phyloP scores from a whole-genome alignment of 2,329 filamentous ascomycete genomes.

The Trichoderma sp. region DNA sequence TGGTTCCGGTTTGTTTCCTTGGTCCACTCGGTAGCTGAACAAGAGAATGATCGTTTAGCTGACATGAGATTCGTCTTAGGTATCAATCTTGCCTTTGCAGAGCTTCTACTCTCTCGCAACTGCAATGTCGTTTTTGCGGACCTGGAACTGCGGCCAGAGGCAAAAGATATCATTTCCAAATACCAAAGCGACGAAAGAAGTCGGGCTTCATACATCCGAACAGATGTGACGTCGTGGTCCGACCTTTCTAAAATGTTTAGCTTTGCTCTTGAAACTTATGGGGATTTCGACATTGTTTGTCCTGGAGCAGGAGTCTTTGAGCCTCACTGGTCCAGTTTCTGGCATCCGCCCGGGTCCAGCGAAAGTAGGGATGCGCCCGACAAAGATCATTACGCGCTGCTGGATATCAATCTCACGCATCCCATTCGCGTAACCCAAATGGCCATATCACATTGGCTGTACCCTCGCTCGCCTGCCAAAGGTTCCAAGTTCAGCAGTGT shows the following conservation, averaged over 20 bases:
- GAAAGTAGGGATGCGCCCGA: slow-evolving; percentile 29
- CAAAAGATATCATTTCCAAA: slow-evolving; percentile 8
- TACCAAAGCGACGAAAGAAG: background rate
- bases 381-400: slow-evolving; percentile 31
- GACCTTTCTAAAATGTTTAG: slow-evolving; percentile 13
- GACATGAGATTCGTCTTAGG: slow-evolving; percentile 27
- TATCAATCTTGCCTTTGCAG: slow-evolving; percentile 44
- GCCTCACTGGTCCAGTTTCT: slow-evolving; percentile 18
- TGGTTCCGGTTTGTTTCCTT: slow-evolving; percentile 23
- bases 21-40: background rate
- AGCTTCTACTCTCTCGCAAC: slow-evolving; percentile 36
- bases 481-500: background rate
- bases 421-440: slow-evolving; percentile 39
- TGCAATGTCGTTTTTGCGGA: slow-evolving; percentile 20
- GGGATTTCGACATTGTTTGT: slow-evolving; percentile 16
- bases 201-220: slow-evolving; percentile 7
- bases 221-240: slow-evolving; percentile 18
- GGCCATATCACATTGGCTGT: slow-evolving; percentile 38
- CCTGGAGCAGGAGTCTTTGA: slow-evolving; percentile 18
- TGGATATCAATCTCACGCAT: slow-evolving; percentile 38
- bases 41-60: background rate
- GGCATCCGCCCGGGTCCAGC: slow-evolving; percentile 29
- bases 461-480: slow-evolving; percentile 20
- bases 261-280: background rate
- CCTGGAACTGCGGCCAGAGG: slow-evolving; percentile 11